Conservation (phyloP, 164 flowering plant genomes). For the Cinnamomum micranthum region DNA sequence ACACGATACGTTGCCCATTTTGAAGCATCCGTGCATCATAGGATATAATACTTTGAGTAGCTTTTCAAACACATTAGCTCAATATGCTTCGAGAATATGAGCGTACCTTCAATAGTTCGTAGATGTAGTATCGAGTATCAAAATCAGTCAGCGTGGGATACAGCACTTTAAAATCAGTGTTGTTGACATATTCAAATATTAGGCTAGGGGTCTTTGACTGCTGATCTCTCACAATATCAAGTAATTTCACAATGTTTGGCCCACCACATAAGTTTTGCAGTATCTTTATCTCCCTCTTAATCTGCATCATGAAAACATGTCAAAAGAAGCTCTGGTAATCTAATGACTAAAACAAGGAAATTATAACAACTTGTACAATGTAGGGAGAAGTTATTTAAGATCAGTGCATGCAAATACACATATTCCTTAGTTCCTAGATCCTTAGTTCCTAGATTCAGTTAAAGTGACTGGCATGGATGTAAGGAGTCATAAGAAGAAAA, state of each 20-base stretch:
- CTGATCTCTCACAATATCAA: constrained; percentile 97
- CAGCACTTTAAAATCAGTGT: constrained; percentile 91
- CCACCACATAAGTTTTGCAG: constrained; percentile 97
- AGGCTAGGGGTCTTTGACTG: constrained; percentile 98
- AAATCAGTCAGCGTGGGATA: constrained; percentile 94
- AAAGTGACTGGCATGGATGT: not conserved
- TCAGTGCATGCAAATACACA: not conserved
- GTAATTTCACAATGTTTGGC: constrained; percentile 92
- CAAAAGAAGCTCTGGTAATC: not conserved
- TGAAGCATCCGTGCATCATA: too few species aligned
- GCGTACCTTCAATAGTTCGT: constrained; percentile 88
- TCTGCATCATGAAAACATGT: constrained; percentile 45
- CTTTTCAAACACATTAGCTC: too few species aligned
- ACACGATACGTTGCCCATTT: too few species aligned
- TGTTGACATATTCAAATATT: constrained; percentile 92
- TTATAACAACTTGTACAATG: not conserved
- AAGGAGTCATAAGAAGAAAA: not conserved
- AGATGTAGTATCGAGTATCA: constrained; percentile 87
- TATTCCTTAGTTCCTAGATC: not conserved
- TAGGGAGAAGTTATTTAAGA: too few species aligned
- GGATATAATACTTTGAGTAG: too few species aligned
- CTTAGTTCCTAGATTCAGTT: not conserved
- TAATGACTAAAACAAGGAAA: not conserved
- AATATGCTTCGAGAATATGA: not conserved
- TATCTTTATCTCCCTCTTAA: constrained; percentile 95